Conservation (phyloP, 2,329 filamentous ascomycete genomes). For the Sporothrix euskadiensis region DNA sequence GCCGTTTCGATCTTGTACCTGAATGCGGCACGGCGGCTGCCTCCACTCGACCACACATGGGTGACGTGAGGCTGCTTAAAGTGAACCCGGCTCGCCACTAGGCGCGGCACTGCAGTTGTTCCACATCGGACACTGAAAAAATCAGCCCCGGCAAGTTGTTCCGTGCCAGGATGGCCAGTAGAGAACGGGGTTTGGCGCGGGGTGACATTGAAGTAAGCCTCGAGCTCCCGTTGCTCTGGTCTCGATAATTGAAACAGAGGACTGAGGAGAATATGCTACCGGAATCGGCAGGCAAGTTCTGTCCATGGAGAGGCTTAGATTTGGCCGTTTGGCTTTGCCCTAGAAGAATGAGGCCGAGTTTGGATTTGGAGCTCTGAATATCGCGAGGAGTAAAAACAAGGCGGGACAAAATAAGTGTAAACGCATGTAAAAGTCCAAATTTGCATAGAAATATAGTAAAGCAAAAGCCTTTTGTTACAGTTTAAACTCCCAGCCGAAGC, state of each 20-base stretch:
- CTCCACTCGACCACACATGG: background rate
- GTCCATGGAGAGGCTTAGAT: background rate
- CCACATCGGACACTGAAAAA: background rate
- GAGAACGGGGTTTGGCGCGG: no score
- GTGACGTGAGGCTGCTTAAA: background rate
- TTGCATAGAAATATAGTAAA: background rate
- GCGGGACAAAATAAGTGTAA: background rate
- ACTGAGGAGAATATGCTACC: background rate
- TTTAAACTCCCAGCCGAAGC: background rate
- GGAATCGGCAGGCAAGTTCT: background rate
- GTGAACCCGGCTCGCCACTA: background rate
- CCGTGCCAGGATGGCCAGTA: background rate
- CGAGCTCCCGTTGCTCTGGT: background rate
- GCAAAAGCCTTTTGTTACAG: background rate
- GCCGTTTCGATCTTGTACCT: background rate
- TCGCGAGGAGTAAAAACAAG: background rate
- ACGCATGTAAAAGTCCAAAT: background rate
- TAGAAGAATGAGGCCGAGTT: background rate
- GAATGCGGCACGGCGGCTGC: background rate
- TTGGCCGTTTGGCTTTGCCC: background rate
- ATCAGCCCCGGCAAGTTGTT: background rate
- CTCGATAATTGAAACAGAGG: background rate
- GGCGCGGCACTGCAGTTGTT: background rate
- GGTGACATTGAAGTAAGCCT: background rate
- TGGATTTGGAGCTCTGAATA: no score